These are phyloP conservation scores for Microsporum canis DNA, from an alignment of 2,329 filamentous ascomycete genomes.

Conservation along the genomic window DNA sequence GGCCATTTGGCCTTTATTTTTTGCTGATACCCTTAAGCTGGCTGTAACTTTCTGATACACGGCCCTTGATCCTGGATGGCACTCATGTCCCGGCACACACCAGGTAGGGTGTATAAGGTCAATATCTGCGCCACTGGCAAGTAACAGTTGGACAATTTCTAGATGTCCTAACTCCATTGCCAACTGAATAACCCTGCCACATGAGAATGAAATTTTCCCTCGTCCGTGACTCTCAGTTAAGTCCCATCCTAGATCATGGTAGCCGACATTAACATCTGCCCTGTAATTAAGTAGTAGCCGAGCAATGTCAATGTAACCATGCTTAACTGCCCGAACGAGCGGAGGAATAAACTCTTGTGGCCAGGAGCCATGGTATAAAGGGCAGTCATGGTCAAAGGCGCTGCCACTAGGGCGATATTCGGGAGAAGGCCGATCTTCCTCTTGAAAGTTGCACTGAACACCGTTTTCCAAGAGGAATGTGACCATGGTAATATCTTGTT, in stretches of 20 bases:
- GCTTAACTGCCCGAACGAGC: conserved; percentile 11
- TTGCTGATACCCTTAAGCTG: conserved; percentile 2
- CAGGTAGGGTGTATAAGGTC: conserved; percentile 6
- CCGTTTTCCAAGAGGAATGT: conserved; percentile 14
- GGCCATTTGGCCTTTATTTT: too few relatives aligned
- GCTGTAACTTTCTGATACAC: conserved; percentile 10
- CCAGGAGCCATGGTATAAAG: background rate
- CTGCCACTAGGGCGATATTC: background rate
- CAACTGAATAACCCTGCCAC: conserved; percentile 14
- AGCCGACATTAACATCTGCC: conserved; percentile 14
- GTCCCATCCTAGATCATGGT: conserved; percentile 7
- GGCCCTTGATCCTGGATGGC: conserved; percentile 6
- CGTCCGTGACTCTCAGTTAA: background rate
- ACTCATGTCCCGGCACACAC: conserved; percentile 8
- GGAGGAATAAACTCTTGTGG: conserved; percentile 10
- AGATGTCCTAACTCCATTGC: conserved; percentile 13
- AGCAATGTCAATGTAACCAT: conserved; percentile 11
- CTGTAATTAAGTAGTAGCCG: conserved; percentile 13
- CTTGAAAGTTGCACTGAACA: conserved; percentile 16
- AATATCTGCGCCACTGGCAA: conserved; percentile 8
- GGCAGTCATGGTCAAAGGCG: background rate
- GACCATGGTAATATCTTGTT: conserved; percentile 13
- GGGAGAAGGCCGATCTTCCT: conserved; percentile 15
- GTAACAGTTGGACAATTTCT: conserved; percentile 8
- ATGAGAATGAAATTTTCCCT: conserved; percentile 11